Evolutionary conservation across 2,329 filamentous ascomycete genomes (phyloP).

Genomic region (Paracamarosporium sp.): DNA sequence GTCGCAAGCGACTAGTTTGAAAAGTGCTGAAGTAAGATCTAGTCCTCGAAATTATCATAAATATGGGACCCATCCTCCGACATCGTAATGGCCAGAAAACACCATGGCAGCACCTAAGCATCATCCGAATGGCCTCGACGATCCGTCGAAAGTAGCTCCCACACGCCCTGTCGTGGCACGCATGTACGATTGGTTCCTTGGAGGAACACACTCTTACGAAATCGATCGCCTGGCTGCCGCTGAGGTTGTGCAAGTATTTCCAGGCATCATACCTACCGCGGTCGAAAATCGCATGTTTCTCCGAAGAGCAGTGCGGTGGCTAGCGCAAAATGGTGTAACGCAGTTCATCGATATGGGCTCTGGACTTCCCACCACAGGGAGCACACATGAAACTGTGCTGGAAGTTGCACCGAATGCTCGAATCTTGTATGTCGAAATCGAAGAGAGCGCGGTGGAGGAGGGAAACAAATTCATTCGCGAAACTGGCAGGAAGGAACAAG

Average conservation of each 20-base stretch:
- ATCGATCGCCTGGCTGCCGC: constrained; percentile 9
- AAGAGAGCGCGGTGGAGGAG: constrained; percentile 8
- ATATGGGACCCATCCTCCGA: too few relatives aligned
- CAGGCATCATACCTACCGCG: constrained; percentile 4
- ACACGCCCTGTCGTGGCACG: constrained; percentile 10
- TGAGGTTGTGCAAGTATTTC: not conserved
- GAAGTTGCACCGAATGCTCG: not conserved
- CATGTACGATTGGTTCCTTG: constrained; percentile 14
- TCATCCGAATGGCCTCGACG: not conserved
- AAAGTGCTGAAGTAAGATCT: too few relatives aligned
- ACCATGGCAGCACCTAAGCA: not conserved
- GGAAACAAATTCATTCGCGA: constrained; percentile 6
- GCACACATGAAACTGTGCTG: constrained; percentile 16
- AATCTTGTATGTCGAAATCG: constrained; percentile 16
- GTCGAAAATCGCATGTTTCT: constrained; percentile 14
- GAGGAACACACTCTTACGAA: constrained; percentile 7
- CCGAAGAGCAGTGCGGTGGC: constrained; percentile 9
- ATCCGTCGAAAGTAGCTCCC: constrained; percentile 2
- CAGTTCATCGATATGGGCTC: constrained; percentile 19
- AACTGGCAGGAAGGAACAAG: not conserved
- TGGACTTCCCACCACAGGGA: constrained; percentile 12
- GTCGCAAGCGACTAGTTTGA: too few relatives aligned
- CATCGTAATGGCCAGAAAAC: not conserved
- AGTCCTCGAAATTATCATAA: too few relatives aligned
- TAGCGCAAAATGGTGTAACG: constrained; percentile 9